Conservation (phyloP, 805 yeast genomes). For the Helenozyma baotianmanensis region DNA sequence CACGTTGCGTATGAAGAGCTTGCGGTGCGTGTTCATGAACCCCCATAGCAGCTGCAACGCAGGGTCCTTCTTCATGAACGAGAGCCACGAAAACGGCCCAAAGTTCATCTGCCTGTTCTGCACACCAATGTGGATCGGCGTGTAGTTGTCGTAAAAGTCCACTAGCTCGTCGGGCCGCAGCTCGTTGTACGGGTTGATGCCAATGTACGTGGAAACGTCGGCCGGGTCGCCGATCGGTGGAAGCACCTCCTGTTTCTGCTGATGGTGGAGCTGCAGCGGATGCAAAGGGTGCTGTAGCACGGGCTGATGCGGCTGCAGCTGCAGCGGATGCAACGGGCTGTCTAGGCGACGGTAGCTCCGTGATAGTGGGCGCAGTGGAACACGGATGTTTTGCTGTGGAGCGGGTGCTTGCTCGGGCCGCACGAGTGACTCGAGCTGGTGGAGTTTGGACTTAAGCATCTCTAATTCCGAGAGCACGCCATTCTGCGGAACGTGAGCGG, state of each 20-base stretch:
- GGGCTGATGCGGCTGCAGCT: neutral
- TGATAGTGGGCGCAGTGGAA: too few species aligned
- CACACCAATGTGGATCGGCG: conserved; percentile 39
- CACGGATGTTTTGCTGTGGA: too few species aligned
- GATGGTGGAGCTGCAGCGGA: neutral
- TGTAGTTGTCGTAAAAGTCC: conserved; percentile 38
- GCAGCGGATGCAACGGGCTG: conserved; percentile 1
- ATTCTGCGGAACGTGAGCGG: neutral
- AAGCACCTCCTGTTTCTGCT: too few species aligned
- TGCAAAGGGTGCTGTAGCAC: neutral
- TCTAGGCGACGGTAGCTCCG: neutral
- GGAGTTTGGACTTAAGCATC: conserved; percentile 3
- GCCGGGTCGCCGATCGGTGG: too few species aligned
- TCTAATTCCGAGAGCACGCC: conserved; percentile 1
- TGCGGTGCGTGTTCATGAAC: conserved; percentile 2
- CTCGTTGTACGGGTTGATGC: conserved; percentile 2
- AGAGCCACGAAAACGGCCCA: conserved; percentile 51
- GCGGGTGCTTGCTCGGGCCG: too few species aligned
- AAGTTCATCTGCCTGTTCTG: conserved; percentile 38
- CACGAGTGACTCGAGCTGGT: conserved; percentile 2
- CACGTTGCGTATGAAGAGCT: neutral
- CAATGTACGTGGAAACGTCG: conserved; percentile 1
- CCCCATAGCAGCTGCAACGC: conserved; percentile 11
- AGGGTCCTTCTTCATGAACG: conserved; percentile 46
- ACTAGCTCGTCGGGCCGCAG: conserved; percentile 28